Conservation (phyloP, 2,329 filamentous ascomycete species). For the Aspergillus thermomutatus region DNA sequence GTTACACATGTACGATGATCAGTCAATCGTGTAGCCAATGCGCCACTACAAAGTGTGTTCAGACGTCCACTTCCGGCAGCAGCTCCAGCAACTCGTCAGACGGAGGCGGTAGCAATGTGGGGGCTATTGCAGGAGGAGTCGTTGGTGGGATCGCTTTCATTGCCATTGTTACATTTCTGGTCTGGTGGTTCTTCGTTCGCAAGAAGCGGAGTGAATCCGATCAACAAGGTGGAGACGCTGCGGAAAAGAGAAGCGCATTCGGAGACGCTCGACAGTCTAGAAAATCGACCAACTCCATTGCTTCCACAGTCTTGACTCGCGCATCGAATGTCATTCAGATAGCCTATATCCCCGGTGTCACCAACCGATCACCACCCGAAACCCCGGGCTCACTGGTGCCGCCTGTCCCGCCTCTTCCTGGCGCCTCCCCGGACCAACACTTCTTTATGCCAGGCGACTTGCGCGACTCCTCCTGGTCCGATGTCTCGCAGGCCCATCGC, state of each 20-base stretch:
- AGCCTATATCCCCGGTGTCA: slow-evolving; percentile 96
- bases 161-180: slow-evolving; percentile 69
- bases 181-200: slow-evolving; percentile 88
- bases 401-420: slow-evolving; percentile 90
- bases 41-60: slow-evolving; percentile 55
- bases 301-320: slow-evolving; percentile 89
- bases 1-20: slow-evolving; percentile 58
- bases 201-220: slow-evolving; percentile 63
- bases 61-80: slow-evolving; percentile 35
- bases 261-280: slow-evolving; percentile 58
- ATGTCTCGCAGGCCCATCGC: slow-evolving; percentile 57
- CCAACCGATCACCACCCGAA: slow-evolving; percentile 81
- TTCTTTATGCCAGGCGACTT: slow-evolving; percentile 92
- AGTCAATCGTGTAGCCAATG: slow-evolving; percentile 59
- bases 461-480: slow-evolving; percentile 86
- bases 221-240: slow-evolving; percentile 48
- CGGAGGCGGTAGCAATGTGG: slow-evolving; percentile 61
- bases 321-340: slow-evolving; percentile 99
- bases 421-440: slow-evolving; percentile 68
- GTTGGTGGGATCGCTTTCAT: slow-evolving; percentile 77
- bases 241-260: slow-evolving; percentile 52
- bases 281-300: slow-evolving; percentile 86
- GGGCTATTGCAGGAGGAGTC: slow-evolving; percentile 88
- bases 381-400: slow-evolving; percentile 78
- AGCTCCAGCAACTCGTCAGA: slow-evolving; percentile 9